These are phyloP conservation scores for Nemania diffusa DNA, from an alignment of 2,329 filamentous ascomycete genomes.

Conservation along the genomic window DNA sequence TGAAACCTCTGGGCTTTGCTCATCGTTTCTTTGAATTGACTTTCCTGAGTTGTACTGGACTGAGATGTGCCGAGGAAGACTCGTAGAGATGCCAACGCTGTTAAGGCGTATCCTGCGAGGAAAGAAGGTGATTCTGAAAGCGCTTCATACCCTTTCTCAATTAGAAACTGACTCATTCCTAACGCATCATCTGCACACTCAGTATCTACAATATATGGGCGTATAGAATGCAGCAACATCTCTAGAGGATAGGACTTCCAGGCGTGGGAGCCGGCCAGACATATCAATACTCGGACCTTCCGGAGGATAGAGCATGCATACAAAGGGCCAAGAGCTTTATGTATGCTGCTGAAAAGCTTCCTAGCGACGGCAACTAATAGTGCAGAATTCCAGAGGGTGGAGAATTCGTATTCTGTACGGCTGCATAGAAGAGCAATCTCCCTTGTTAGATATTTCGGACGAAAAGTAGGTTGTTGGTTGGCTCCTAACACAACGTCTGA, in stretches of 20 bases:
- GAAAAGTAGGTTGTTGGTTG: conserved; percentile 89
- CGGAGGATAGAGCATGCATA: conserved; percentile 88
- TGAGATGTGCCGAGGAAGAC: conserved; percentile 79
- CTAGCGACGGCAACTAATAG: conserved; percentile 79
- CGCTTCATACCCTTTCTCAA: conserved; percentile 73
- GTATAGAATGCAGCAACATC: conserved; percentile 85
- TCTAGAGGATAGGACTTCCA: conserved; percentile 84
- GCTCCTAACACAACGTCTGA: conserved; percentile 74
- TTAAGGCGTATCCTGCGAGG: conserved; percentile 81
- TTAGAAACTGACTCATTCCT: conserved; percentile 85
- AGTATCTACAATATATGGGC: conserved; percentile 80
- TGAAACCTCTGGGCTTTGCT: conserved; percentile 80
- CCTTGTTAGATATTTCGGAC: conserved; percentile 77
- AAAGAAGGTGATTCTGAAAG: conserved; percentile 77
- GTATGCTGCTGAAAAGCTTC: conserved; percentile 81
- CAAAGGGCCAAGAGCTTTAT: conserved; percentile 84
- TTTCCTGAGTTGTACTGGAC: conserved; percentile 85
- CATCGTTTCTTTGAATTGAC: conserved; percentile 80
- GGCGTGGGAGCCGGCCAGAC: conserved; percentile 78
- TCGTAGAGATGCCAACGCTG: conserved; percentile 80
- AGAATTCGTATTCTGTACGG: conserved; percentile 72
- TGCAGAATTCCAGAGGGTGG: conserved; percentile 78
- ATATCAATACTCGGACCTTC: conserved; percentile 84
- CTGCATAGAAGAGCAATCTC: conserved; percentile 83
- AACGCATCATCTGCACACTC: conserved; percentile 92